Evolutionary conservation across 2,329 filamentous ascomycete species (phyloP).

Genomic region (Fusarium foetens): DNA sequence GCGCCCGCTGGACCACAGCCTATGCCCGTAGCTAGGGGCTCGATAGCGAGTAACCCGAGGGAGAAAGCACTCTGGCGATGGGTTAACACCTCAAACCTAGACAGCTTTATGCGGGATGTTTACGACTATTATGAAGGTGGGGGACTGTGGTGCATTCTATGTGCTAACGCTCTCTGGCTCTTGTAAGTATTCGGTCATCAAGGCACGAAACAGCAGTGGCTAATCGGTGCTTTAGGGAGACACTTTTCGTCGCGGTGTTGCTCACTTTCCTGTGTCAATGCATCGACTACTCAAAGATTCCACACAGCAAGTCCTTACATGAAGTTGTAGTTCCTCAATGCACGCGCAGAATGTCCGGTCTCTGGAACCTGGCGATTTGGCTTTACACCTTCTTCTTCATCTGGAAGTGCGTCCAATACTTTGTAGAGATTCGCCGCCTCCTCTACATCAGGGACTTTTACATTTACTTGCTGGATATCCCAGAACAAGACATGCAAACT

Average conservation of each 20-base stretch:
- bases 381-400: constrained; percentile 87
- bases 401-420: constrained; percentile 78
- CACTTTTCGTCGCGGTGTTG: constrained; percentile 83
- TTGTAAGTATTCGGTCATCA: constrained; percentile 63
- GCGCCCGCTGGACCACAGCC: constrained; percentile 34
- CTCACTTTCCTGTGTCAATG: constrained; percentile 87
- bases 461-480: constrained; percentile 81
- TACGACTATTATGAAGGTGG: constrained; percentile 88
- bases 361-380: constrained; percentile 84
- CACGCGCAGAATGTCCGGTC: constrained; percentile 76
- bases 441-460: constrained; percentile 87
- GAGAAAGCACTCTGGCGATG: constrained; percentile 91
- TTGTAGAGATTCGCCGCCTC: constrained; percentile 78
- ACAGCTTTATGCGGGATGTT: constrained; percentile 85
- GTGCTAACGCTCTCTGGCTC: constrained; percentile 76
- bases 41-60: constrained; percentile 54
- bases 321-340: constrained; percentile 76
- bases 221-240: constrained; percentile 64
- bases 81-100: constrained; percentile 90
- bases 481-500: constrained; percentile 86
- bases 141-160: constrained; percentile 85
- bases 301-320: constrained; percentile 66
- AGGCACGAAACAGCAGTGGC: neutral
- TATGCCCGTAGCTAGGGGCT: constrained; percentile 45
- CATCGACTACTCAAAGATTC: constrained; percentile 81